Evolutionary conservation across 805 yeast genomes (phyloP), one percentile per base, ranked within the genome.

Genomic region (Yarrowia sp.): DNA sequence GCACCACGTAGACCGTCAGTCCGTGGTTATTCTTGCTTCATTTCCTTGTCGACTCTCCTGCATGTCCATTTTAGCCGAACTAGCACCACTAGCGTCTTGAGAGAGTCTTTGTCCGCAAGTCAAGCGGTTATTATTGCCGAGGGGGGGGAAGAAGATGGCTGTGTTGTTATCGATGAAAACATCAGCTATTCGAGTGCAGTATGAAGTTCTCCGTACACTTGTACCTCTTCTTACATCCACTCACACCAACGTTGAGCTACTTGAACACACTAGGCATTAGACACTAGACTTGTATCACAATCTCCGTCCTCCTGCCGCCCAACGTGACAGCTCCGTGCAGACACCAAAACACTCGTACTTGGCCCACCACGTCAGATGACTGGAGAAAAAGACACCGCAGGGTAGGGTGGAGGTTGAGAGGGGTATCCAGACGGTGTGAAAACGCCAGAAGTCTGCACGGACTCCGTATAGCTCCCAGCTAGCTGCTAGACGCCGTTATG

Each of bases 281-380:
- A 3, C 32, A 26, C 32, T 26, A 26, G 32, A 19, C 19, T 19
- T 19, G 19, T 19, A 19, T 19, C 19, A 19, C 19, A 19, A 19
- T 19, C 19, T 19, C 19, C 19, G 19, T 19, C 19, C 19, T 19
- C 19, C 19, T 19, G 19, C 53, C 38, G 26, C 7, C 19, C 22
- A n/a, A 36, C 41, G 56, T 53, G 59, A 53, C 59, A 40, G 59
- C 45, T 14, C 8, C 14, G 16, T 40, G 59, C 35, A 53, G 56
- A 35, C 40, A 16, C 26, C 19, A 15, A 36, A 36, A 48, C 53
- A 26, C 36, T 41, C 7, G 32, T 26, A 26, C 3, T 35, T n/a
- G 32, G 41, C 58, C 43, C 58, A 19, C 58, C 58, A 52, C 9
- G 58, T 52, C 58, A 36, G 43, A 38, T 52, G 58, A 52, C 32